Conservation (phyloP, 2,329 filamentous ascomycete genomes). For the Talaromyces sp. region DNA sequence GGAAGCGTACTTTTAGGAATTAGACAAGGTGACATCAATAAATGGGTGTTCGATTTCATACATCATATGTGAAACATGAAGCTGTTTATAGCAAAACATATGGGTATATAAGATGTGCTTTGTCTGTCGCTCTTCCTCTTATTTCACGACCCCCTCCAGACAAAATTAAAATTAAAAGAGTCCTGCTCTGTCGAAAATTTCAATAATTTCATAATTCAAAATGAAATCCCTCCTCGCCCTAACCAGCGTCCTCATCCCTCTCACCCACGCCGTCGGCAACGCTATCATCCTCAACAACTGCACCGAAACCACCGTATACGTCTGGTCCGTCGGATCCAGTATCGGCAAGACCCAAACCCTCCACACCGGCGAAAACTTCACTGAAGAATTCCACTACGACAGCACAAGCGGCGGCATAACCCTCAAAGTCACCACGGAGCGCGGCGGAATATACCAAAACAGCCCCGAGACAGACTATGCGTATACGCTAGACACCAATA, state of each 20-base stretch:
- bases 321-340: constrained; percentile 32
- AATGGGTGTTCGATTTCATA: neutral
- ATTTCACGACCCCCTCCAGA: neutral
- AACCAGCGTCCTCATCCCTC: constrained; percentile 7
- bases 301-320: constrained; percentile 21
- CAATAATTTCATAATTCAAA: too few relatives aligned
- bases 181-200: too few relatives aligned
- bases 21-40: neutral
- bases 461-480: constrained; percentile 37
- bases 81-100: neutral
- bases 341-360: constrained; percentile 21
- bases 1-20: neutral
- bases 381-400: constrained; percentile 31
- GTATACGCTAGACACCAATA: constrained; percentile 30
- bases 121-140: neutral
- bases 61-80: neutral
- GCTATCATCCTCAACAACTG: constrained; percentile 33
- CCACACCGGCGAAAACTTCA: constrained; percentile 21
- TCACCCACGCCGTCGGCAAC: constrained; percentile 19
- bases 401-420: constrained; percentile 33
- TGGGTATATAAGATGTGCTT: neutral
- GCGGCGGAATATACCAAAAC: constrained; percentile 28
- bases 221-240: constrained; percentile 10
- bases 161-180: too few relatives aligned
- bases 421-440: constrained; percentile 34